Conservation (phyloP, 495 filamentous ascomycete genomes). For the Friedmanniomyces endolithicus region DNA sequence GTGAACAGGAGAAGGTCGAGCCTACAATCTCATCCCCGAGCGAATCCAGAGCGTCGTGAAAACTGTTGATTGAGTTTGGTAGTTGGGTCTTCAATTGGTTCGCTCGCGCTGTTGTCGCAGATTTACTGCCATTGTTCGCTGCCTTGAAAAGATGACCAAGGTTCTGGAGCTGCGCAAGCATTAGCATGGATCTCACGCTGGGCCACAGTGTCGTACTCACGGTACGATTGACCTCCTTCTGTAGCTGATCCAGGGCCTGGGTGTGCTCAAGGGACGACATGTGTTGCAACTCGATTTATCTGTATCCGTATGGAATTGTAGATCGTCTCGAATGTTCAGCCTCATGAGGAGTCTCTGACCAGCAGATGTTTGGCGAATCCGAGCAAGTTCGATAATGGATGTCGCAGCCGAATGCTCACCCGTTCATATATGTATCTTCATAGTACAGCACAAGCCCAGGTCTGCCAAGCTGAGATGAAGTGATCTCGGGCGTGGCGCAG, state of each 20-base stretch:
- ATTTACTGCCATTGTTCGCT: background rate
- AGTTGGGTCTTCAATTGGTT: background rate
- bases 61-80: constrained; percentile 2
- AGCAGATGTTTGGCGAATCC: no score
- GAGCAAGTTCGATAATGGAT: no score
- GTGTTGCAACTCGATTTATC: background rate
- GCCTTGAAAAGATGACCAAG: constrained; percentile 8
- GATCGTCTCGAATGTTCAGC: no score
- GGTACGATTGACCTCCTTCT: constrained; percentile 9
- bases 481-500: no score
- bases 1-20: background rate
- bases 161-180: constrained; percentile 9
- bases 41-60: constrained; percentile 12
- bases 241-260: constrained; percentile 6
- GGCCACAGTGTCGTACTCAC: background rate
- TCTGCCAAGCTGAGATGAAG: no score
- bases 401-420: no score
- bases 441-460: no score
- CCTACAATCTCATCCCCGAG: constrained; percentile 8
- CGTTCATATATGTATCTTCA: no score
- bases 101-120: background rate
- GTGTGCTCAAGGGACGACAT: background rate
- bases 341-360: no score
- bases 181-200: background rate
- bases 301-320: background rate